phyloP scores from a whole-genome alignment of 305 asterid genomes.

The Solanum hybrid region DNA sequence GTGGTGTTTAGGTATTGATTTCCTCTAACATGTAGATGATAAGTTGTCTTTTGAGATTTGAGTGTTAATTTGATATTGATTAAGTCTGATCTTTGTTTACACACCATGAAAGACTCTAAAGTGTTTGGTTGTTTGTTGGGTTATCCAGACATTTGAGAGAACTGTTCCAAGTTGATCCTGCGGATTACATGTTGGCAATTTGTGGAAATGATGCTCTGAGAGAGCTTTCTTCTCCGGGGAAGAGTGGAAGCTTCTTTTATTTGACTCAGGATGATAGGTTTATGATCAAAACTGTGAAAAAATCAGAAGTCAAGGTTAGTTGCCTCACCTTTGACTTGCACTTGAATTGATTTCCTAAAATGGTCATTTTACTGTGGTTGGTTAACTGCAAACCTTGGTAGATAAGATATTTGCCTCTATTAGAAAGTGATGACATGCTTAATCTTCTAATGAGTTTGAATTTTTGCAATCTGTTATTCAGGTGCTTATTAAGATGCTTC shows the following conservation, averaged over 20 bases:
- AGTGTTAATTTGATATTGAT: background rate
- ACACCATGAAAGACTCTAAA: constrained; percentile 7
- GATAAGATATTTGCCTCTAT: background rate
- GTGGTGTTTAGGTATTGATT: constrained; percentile 69
- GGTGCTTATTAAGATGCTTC: constrained; percentile 97
- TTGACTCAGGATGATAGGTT: constrained; percentile 93
- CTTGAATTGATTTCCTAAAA: background rate
- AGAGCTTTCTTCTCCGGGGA: constrained; percentile 97
- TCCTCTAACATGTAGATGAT: background rate
- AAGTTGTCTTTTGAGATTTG: background rate
- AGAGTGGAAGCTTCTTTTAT: constrained; percentile 95
- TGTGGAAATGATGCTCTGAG: constrained; percentile 90
- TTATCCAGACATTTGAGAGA: constrained; percentile 67
- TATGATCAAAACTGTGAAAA: constrained; percentile 94
- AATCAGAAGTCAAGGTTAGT: constrained; percentile 96
- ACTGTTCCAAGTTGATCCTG: constrained; percentile 91
- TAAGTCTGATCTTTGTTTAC: background rate
- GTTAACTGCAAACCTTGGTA: background rate
- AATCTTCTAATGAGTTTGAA: constrained; percentile 8
- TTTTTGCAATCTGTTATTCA: constrained; percentile 24
- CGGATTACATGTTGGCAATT: constrained; percentile 91
- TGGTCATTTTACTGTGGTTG: background rate
- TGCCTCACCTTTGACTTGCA: constrained; percentile 24
- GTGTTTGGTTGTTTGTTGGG: constrained; percentile 12
- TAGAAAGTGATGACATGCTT: background rate